Base-by-base conservation (phyloP, 2,329 filamentous ascomycete genomes). In the Cercospora sp. region DNA sequence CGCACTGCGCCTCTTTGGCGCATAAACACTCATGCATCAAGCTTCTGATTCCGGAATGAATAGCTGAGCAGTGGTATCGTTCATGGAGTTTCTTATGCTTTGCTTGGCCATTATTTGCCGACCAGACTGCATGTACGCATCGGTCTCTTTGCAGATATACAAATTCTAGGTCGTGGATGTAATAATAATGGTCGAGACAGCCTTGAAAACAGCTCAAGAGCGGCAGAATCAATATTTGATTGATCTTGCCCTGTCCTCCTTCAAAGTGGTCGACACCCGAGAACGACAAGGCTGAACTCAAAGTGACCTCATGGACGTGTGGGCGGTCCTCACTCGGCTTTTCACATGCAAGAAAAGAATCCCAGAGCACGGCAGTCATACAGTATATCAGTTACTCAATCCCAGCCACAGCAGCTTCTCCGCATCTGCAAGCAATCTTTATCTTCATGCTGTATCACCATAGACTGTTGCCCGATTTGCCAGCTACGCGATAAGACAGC, bases 381-480 rank as follows among this genome's bases (percentile, higher is more conserved):
- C 18, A 59, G 23, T 36, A 33, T 33, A 18, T 58, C 31, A 55
- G 3, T 28, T 9, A 23, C 23, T 26, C 23, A 55, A 16, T 30
- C 48, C 62, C 26, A 39, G n/a, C n/a, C n/a, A n/a, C n/a, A n/a
- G n/a, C n/a, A n/a, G 23, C 28, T 64, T 31, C 53, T 64, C 62
- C 62, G 62, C 62, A 23, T 45, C 53, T 45, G 36, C 62, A 64
- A 20, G 53, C 51, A 30, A 64, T 39, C 51, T 23, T 59, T 64
- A 33, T 59, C 53, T 64, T 26, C 7, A 39, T 64, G 61, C 36
- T 57, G 61, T 64, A 20, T 23, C 31, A 59, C 53, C 48, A 64
- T 31, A 16, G 12, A 28, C 26, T 12, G 33, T 18, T 58, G 18
- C 13, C 62, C 53, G 62, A 64, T 45, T 45, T 7, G 31, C 62